These are phyloP conservation scores for Metschnikowia kunwiensis DNA, from an alignment of 805 yeast genomes.

Conservation along the genomic window DNA sequence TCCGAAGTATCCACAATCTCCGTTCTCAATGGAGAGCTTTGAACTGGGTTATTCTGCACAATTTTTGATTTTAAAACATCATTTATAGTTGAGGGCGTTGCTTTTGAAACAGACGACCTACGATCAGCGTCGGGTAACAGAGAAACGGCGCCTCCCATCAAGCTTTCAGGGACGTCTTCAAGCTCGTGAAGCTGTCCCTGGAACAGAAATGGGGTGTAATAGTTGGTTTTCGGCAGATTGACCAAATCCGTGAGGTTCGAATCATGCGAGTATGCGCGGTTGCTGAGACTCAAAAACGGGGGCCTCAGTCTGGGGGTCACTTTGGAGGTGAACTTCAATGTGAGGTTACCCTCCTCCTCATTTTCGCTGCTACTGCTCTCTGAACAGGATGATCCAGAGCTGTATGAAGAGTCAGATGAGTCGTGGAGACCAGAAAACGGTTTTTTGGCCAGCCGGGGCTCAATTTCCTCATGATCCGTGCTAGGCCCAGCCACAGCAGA, in stretches of 20 bases:
- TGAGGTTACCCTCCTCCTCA: slow-evolving; percentile 43
- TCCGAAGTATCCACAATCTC: slow-evolving; percentile 12
- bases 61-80: slow-evolving; percentile 9
- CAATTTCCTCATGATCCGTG: slow-evolving; percentile 22
- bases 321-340: slow-evolving; percentile 44
- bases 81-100: slow-evolving; percentile 3
- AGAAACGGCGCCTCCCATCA: slow-evolving; percentile 23
- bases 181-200: slow-evolving; percentile 33
- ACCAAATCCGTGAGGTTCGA: slow-evolving; percentile 35
- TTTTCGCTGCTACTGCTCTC: slow-evolving; percentile 27
- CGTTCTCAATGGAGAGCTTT: slow-evolving; percentile 17
- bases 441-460: slow-evolving; percentile 15
- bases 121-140: slow-evolving; percentile 4
- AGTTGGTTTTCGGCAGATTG: slow-evolving; percentile 11
- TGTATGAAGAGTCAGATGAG: slow-evolving; percentile 16
- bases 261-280: slow-evolving; percentile 41
- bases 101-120: background rate
- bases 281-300: slow-evolving; percentile 29
- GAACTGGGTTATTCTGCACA: slow-evolving; percentile 8
- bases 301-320: slow-evolving; percentile 34
- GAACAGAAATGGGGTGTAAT: slow-evolving; percentile 30
- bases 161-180: slow-evolving; percentile 41
- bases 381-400: slow-evolving; percentile 17
- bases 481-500: background rate
- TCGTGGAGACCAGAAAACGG: slow-evolving; percentile 4